Conservation (phyloP, 2,329 filamentous ascomycete species). For the Botryotinia convoluta region DNA sequence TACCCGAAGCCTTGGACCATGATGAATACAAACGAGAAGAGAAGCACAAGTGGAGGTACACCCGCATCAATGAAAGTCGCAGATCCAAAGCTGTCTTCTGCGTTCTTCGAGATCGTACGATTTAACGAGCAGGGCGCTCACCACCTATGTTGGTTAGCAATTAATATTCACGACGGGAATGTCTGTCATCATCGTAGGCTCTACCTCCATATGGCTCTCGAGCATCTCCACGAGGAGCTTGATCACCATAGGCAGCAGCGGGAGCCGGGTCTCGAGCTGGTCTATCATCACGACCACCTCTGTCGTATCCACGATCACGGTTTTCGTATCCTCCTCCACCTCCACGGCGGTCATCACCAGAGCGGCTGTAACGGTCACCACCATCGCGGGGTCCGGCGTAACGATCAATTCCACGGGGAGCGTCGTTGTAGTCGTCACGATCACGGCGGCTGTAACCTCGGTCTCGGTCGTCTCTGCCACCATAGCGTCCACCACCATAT, state of each 20-base stretch:
- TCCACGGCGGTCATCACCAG: conserved; percentile 46
- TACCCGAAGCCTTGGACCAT: conserved; percentile 39
- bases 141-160: conserved; percentile 40
- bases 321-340: conserved; percentile 48
- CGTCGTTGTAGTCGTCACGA: conserved; percentile 38
- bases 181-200: conserved; percentile 39
- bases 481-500: conserved; percentile 33
- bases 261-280: conserved; percentile 43
- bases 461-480: conserved; percentile 46
- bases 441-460: conserved; percentile 43
- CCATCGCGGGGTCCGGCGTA: conserved; percentile 29
- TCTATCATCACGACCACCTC: conserved; percentile 51
- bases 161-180: conserved; percentile 39
- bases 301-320: conserved; percentile 42
- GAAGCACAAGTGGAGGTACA: conserved; percentile 37
- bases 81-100: conserved; percentile 38
- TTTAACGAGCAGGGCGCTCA: conserved; percentile 41
- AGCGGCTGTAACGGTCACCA: conserved; percentile 32
- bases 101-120: conserved; percentile 37
- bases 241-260: conserved; percentile 44
- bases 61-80: conserved; percentile 40
- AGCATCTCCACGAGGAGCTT: conserved; percentile 44
- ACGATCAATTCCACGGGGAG: conserved; percentile 40
- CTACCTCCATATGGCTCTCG: conserved; percentile 46
- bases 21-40: conserved; percentile 37